Base-by-base conservation (phyloP, 108 stramenopile genomes). In the Fragilaria crotonensis region DNA sequence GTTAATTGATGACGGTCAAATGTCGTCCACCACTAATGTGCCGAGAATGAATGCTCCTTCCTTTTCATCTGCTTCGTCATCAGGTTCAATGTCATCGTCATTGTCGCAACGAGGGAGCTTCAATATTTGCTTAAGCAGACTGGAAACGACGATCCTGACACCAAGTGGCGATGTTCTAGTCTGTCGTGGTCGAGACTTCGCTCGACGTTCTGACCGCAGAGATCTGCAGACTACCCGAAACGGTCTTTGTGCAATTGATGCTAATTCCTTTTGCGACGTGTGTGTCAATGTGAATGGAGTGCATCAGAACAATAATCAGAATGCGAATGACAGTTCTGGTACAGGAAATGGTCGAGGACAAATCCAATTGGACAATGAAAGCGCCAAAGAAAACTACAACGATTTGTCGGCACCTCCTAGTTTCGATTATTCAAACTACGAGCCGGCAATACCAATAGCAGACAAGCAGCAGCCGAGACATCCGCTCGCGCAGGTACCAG, bases 131-230 rank as follows among this genome's bases (percentile, higher is more conserved):
- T 11, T 41, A 14, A 41, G 75, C 5, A 54, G 65, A 53, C 57
- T 70, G 9, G 86, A 87, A 66, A 80, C 87, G 9, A 25, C 81
- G 1, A 32, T 88, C 18, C 62, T 88, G 17, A 78, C 83, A 28
- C 54, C 80, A 4, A 72, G 71, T 4, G 87, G 87, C 26, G 87
- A 88, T 64, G 83, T 88, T 29, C 60, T 84, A 9, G 80, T 84
- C 23, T 84, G 79, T 61, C 60, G 79, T 60, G 68, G 69, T 48
- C 64, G 80, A 53, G 50, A 63, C 21, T 74, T 70, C 20, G 67
- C 66, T 25, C 58, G n/a, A 7, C 5, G n/a, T 22, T 50, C 49
- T 17, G 21, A 23, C 17, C 14, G n/a, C 9, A 50, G 7, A 22
- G 49, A 18, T 19, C 17, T 9, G 22, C n/a, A 7, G n/a, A 41